These are phyloP conservation scores for Limnomonas spitsbergensis DNA, from an alignment of 139 green algal genomes.

Conservation along the genomic window DNA sequence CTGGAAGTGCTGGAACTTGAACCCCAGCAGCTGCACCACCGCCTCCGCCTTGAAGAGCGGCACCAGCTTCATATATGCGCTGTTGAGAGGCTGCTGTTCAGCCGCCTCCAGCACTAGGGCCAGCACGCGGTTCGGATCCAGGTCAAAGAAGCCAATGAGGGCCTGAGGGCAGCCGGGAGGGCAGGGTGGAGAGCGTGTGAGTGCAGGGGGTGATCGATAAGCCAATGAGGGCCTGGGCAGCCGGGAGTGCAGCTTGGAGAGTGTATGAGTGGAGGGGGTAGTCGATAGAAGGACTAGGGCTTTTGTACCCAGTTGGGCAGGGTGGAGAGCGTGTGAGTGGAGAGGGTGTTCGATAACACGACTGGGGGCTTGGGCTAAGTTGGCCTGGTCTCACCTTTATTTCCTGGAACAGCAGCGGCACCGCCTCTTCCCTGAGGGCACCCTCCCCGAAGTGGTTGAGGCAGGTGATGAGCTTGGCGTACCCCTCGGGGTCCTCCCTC, in stretches of 20 bases:
- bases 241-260: too few species aligned
- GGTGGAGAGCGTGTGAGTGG: too few species aligned
- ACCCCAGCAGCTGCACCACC: constrained; percentile 57
- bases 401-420: constrained; percentile 22
- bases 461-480: constrained; percentile 74
- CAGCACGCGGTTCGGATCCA: constrained; percentile 88
- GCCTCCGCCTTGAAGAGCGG: constrained; percentile 39
- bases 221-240: too few species aligned
- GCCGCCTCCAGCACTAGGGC: constrained; percentile 75
- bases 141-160: constrained; percentile 84
- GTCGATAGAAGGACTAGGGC: too few species aligned
- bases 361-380: too few species aligned
- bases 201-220: too few species aligned
- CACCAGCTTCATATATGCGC: constrained; percentile 13
- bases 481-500: constrained; percentile 87
- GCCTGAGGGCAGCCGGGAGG: too few species aligned
- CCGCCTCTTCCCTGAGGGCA: constrained; percentile 9
- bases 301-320: too few species aligned
- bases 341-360: too few species aligned
- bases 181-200: too few species aligned
- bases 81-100: constrained; percentile 37
- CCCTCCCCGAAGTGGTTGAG: constrained; percentile 47
- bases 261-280: too few species aligned
- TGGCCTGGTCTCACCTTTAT: constrained; percentile 27
- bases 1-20: constrained; percentile 66